A percentile compares a stretch with the other conserved stretches of the same genome.
These are phyloP conservation scores for Trichosporon sp. DNA, from an alignment of 1,284 basidiomycete genomes.

Conservation along the genomic window DNA sequence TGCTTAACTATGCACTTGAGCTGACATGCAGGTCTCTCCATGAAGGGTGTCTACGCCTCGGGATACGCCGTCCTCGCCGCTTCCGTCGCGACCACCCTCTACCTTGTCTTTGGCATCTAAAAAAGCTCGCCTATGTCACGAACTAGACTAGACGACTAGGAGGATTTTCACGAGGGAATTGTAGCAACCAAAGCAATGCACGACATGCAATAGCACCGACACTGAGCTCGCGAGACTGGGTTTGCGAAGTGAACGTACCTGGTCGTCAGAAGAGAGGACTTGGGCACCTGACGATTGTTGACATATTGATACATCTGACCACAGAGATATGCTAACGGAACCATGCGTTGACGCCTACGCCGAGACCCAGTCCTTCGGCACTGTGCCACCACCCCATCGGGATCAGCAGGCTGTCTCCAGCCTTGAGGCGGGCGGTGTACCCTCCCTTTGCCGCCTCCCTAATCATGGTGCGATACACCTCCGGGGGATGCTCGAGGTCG, in stretches of 20 bases:
- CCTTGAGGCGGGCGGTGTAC: constrained; percentile 38
- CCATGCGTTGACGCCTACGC: constrained; percentile 52
- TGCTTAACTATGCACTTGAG: neutral
- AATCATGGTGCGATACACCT: constrained; percentile 7
- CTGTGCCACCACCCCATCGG: constrained; percentile 54
- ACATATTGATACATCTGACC: neutral
- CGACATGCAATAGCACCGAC: constrained; percentile 19
- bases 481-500: constrained; percentile 9
- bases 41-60: constrained; percentile 75
- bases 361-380: constrained; percentile 40
- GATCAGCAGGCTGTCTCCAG: constrained; percentile 49
- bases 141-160: constrained; percentile 6
- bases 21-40: constrained; percentile 65
- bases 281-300: neutral
- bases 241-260: too few species aligned
- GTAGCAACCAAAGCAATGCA: constrained; percentile 21
- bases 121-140: neutral
- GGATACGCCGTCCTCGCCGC: constrained; percentile 84
- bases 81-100: constrained; percentile 73
- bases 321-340: constrained; percentile 36
- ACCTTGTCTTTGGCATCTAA: constrained; percentile 33
- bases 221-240: neutral
- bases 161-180: constrained; percentile 20
- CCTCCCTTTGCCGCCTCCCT: constrained; percentile 34
- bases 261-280: too few species aligned